These are phyloP conservation scores for Lactifluus rugatus DNA, from an alignment of 768 basidiomycete species.

Conservation along the genomic window DNA sequence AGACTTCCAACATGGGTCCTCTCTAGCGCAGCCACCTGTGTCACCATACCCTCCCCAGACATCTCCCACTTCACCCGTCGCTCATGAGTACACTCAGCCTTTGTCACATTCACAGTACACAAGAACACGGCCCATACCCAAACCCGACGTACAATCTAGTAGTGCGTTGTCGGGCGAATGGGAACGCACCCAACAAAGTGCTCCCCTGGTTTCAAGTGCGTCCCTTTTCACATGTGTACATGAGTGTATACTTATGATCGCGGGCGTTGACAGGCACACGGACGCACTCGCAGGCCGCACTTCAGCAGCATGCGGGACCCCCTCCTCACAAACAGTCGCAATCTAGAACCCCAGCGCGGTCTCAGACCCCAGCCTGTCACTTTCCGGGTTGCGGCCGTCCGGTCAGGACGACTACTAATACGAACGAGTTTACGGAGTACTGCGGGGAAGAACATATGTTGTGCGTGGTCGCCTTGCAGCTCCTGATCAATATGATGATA, in stretches of 20 bases:
- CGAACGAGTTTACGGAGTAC: background rate
- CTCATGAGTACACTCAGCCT: too few species aligned
- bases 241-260: background rate
- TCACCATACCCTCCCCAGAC: too few species aligned
- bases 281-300: background rate
- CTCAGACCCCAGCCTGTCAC: background rate
- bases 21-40: too few species aligned
- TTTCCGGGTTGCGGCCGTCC: background rate
- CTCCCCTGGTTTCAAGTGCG: background rate
- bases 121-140: too few species aligned
- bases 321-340: background rate
- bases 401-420: background rate
- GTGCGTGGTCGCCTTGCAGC: background rate
- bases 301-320: background rate
- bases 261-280: background rate
- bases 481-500: background rate
- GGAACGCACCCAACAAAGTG: background rate
- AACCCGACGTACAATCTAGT: background rate
- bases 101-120: too few species aligned
- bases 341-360: background rate
- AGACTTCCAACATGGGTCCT: too few species aligned
- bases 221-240: background rate
- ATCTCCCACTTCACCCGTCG: too few species aligned
- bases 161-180: background rate
- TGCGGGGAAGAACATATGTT: slow-evolving; percentile 2